Evolutionary conservation across 495 filamentous ascomycete species (phyloP), one percentile per base, ranked within the genome.

Genomic region (Clavariopsis aquatica): DNA sequence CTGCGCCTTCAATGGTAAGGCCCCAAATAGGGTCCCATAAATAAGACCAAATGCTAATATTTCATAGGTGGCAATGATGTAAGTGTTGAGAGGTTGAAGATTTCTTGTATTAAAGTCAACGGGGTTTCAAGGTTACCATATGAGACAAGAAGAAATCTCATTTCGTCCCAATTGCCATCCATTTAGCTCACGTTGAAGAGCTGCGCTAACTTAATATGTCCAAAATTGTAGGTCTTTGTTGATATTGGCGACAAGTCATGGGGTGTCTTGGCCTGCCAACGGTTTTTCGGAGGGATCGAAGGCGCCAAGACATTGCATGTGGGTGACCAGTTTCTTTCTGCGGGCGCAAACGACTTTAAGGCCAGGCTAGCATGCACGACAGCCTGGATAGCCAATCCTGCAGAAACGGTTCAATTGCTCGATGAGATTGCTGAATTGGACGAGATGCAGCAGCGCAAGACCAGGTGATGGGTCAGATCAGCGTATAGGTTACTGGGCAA

Each of bases 241-340:
- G 95, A 99, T 76, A 97, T 99, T 69, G 95, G 95, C 52, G 95
- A 99, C 75, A 99, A 99, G 74, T 89, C 88, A 43, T 93, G 91
- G 87, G 95, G 95, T 62, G 95, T 99, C 23, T 79, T 89, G 12
- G 91, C 89, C 0, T 96, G 91, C 60, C 94, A 98, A 78, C 81
- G 84, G n/a, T 99, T 92, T 78, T 96, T 98, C 70, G 90, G 87
- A 6, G 84, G 82, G 10, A 87, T 90, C 53, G 81, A 83, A 41
- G 85, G 81, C 15, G 75, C 78, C 49, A 84, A 82, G 65, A 76
- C 74, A n/a, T 77, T 96, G 49, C 93, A 97, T 73, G 88, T 96
- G 28, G 92, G 93, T 27, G 94, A 99, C 74, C 94, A 99, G 78
- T 99, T 99, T 74, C 78, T 98, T 58, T 92, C 87, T 28, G 95